Base-by-base conservation (phyloP, 257 asterid species). In the Solanum arcanum region DNA sequence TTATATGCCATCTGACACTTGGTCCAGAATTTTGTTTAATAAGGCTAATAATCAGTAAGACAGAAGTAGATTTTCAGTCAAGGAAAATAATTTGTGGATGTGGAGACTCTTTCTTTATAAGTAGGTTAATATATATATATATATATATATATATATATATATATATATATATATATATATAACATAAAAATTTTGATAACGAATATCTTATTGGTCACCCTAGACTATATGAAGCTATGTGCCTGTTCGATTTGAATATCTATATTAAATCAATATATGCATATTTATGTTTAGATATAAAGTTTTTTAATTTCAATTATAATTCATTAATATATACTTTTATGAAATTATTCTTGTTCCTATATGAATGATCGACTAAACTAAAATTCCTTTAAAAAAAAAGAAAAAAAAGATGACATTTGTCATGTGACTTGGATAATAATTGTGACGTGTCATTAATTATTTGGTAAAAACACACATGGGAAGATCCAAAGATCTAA, bases 51-150 rank as follows among this genome's bases (percentile, higher is more conserved):
- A 33, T 56, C n/a, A 56, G 12, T 16, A 10, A 18, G 81, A 39
- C 81, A 73, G 81, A 73, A 37, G 81, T 73, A 73, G 81, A 73
- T 73, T 73, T 73, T 21, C 49, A 73, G 81, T 37, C 31, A 73
- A 73, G 49, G 49, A 37, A 73, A 73, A 37, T 39, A 73, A 73
- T 73, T 73, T 73, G 81, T 37, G 20, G 31, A 73, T 73, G 81
- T 10, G 29, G 29, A 37, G 49, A 37, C 29, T 14, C 81, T 73
- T 20, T 73, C 81, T 37, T 37, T 35, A 35, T 35, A 39, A 49
- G 81, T 73, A 73, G 49, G 49, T 37, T 9, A 69, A 69, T 13
- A 33, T 4, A 33, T 4, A 33, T 33, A 33, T 33, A 33, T 33
- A 33, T 35, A 35, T 35, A 35, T 35, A 35, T 35, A 35, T 35